These are phyloP conservation scores for Wickerhamiella kazuoi DNA, from an alignment of 805 yeast genomes.

Conservation along the genomic window DNA sequence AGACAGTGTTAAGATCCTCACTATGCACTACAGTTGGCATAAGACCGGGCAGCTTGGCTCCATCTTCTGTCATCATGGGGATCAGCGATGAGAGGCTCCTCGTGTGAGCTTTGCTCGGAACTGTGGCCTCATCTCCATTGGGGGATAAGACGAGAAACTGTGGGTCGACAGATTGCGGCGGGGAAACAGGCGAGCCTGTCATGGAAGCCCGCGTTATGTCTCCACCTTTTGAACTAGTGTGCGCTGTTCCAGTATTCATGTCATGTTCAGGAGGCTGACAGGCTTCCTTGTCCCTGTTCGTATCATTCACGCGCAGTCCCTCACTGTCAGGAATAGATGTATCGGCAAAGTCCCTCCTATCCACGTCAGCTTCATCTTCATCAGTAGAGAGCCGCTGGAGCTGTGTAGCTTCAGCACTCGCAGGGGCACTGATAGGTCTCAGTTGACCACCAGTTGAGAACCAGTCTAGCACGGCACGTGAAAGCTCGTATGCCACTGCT, in stretches of 20 bases:
- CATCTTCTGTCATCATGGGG: neutral
- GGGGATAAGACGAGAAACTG: neutral
- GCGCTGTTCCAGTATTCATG: neutral
- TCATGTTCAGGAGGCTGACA: no score
- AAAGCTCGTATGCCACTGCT: conserved; percentile 37
- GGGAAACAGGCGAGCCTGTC: neutral
- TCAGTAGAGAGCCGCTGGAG: neutral
- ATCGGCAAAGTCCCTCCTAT: no score
- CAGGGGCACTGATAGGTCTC: neutral
- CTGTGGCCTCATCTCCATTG: neutral
- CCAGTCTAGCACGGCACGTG: neutral
- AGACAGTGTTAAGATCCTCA: conserved; percentile 1
- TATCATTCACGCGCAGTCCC: neutral
- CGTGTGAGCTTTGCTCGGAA: neutral
- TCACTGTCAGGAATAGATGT: no score
- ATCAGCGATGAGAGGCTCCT: neutral
- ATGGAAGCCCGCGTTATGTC: neutral
- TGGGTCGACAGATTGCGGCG: neutral
- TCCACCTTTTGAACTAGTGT: neutral
- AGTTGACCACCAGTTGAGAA: neutral
- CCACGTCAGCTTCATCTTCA: neutral
- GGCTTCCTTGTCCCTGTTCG: neutral
- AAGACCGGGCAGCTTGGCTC: neutral
- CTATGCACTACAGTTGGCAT: neutral
- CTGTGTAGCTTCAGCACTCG: neutral